Evolutionary conservation across 1,284 basidiomycete genomes (phyloP).

Genomic region (Flammula alnicola): DNA sequence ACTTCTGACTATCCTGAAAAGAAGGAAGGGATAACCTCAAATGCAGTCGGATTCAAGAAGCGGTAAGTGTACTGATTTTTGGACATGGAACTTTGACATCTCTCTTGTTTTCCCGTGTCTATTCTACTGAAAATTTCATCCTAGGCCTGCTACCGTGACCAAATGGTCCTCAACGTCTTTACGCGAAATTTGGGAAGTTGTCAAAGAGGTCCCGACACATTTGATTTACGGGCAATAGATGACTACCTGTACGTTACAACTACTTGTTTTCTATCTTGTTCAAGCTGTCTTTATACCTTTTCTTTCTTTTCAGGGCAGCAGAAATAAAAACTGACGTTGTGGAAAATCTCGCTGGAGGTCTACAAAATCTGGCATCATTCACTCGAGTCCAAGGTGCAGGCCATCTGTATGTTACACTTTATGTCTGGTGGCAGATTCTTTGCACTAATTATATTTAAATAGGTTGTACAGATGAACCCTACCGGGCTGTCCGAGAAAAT

Average conservation of each 20-base stretch:
- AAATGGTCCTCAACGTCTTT: constrained; percentile 39
- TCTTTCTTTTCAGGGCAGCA: constrained; percentile 34
- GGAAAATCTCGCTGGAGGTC: constrained; percentile 38
- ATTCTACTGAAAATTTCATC: not conserved
- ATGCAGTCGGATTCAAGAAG: constrained; percentile 51
- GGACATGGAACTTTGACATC: not conserved
- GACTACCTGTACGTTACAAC: constrained; percentile 52
- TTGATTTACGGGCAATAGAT: constrained; percentile 52
- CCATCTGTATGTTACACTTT: constrained; percentile 38
- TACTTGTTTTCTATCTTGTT: not conserved
- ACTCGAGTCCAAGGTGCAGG: constrained; percentile 39
- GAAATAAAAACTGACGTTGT: constrained; percentile 45
- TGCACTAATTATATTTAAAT: not conserved
- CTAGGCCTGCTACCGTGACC: constrained; percentile 52
- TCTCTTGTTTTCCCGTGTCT: not conserved
- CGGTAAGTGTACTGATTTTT: constrained; percentile 30
- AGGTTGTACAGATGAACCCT: constrained; percentile 40
- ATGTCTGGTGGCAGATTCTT: not conserved
- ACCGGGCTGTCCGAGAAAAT: constrained; percentile 36
- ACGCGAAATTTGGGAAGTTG: constrained; percentile 42
- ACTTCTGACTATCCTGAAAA: constrained; percentile 50
- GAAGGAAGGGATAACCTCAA: constrained; percentile 51
- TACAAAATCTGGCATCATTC: constrained; percentile 44
- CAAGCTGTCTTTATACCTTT: not conserved
- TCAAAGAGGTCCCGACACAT: constrained; percentile 48